These are phyloP conservation scores for Diaporthe velutina DNA, from an alignment of 2,329 filamentous ascomycete species.

Conservation along the genomic window DNA sequence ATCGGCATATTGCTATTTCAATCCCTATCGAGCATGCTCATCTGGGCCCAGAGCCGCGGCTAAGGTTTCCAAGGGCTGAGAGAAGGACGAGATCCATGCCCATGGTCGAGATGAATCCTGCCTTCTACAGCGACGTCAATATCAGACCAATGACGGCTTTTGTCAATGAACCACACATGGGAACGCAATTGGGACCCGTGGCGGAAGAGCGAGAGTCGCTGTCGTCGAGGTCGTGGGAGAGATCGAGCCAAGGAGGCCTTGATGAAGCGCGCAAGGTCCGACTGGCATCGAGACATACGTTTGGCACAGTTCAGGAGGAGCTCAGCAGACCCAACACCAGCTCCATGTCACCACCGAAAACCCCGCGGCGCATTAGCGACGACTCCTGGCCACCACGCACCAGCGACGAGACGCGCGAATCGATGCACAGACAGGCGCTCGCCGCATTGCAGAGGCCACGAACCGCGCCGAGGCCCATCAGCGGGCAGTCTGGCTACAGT, in stretches of 20 bases:
- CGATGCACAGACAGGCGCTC: constrained; percentile 31
- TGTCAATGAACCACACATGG: constrained; percentile 24
- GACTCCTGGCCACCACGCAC: constrained; percentile 35
- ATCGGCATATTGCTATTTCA: constrained; percentile 72
- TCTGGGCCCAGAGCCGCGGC: constrained; percentile 49
- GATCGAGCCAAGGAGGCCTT: constrained; percentile 36
- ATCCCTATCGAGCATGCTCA: constrained; percentile 67
- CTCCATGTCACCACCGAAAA: constrained; percentile 34
- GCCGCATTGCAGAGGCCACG: constrained; percentile 29
- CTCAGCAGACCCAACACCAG: constrained; percentile 40
- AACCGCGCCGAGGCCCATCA: constrained; percentile 20
- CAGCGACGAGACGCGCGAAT: constrained; percentile 46
- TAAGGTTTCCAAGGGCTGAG: constrained; percentile 37
- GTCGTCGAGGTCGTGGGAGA: constrained; percentile 30
- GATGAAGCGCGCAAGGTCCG: constrained; percentile 42
- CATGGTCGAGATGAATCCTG: not conserved
- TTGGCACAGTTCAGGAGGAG: constrained; percentile 43
- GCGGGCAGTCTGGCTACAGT: constrained; percentile 33
- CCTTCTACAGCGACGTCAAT: constrained; percentile 21
- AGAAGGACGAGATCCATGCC: constrained; percentile 24
- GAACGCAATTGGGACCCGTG: constrained; percentile 50
- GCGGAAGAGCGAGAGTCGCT: constrained; percentile 51
- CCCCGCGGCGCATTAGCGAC: constrained; percentile 34
- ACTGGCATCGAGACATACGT: constrained; percentile 34
- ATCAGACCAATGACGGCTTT: constrained; percentile 34